These are phyloP conservation scores for Choiromyces venosus DNA, from an alignment of 495 filamentous ascomycete genomes.

Conservation along the genomic window DNA sequence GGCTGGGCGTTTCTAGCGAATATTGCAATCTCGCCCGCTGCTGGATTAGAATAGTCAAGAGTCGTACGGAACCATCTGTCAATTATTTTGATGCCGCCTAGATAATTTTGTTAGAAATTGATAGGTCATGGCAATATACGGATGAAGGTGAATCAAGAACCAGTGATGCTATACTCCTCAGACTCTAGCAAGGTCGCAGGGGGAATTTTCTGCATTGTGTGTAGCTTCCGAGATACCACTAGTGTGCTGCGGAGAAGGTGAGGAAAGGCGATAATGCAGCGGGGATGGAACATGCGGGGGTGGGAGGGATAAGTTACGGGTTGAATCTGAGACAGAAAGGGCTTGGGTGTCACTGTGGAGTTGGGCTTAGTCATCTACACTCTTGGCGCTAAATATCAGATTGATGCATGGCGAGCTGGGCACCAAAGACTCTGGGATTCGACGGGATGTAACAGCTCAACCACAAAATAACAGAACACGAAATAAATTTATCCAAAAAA, in stretches of 20 bases:
- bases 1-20: constrained; percentile 35
- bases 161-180: constrained; percentile 12
- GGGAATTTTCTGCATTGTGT: constrained; percentile 3
- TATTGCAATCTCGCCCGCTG: constrained; percentile 19
- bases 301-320: not conserved
- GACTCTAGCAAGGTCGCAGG: constrained; percentile 3
- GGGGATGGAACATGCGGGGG: not conserved
- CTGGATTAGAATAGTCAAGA: constrained; percentile 31
- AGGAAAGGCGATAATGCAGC: not conserved
- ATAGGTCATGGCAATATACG: not conserved
- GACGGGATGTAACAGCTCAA: not conserved
- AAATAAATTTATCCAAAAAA: not conserved
- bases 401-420: not conserved
- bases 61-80: constrained; percentile 40
- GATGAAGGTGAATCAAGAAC: constrained; percentile 11
- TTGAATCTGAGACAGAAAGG: not conserved
- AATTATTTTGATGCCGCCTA: constrained; percentile 37
- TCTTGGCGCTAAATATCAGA: not conserved
- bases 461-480: not conserved
- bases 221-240: not conserved
- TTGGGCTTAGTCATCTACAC: not conserved
- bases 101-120: not conserved
- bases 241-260: not conserved
- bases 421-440: not conserved
- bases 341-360: not conserved